Base-by-base conservation (phyloP, 225 moss, liverwort and hornwort species). In the Thuidium tamariscinum region DNA sequence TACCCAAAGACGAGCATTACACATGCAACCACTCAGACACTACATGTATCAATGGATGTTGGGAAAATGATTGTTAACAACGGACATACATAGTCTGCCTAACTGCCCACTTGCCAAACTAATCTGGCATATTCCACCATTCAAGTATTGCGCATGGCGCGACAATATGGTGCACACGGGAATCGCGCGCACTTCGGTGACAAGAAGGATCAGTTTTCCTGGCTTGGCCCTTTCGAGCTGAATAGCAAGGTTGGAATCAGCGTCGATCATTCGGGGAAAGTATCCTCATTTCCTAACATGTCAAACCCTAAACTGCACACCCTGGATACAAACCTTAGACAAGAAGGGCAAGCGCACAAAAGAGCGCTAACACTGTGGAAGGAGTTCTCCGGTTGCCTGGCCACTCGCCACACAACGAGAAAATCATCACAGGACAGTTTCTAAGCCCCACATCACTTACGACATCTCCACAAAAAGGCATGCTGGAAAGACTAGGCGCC, bases 251-350 rank as follows among this genome's bases (percentile, higher is more conserved):
- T 42, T 81, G 16, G 89, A 89, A 89, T 89, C 89, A 87, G 48
- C 44, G 63, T 89, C 80, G 89, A 74, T 89, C 80, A 87, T 87
- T 59, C 26, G 84, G 87, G 87, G 89, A 89, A 87, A 87, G 83
- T 87, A 59, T 84, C 84, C 79, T 89, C 89, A 79, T 74, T 18
- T 88, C 48, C 88, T 10, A 9, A 8, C 36, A 86, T 79, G 36
- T 29, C 86, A 17, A 67, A 59, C 10, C 42, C 9, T 15, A 8
- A 21, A 20, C 9, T 1, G 12, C 1, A 21, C 73, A 65, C 22
- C 39, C 59, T 41, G 66, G 3, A 36, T 13, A 44, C 49, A 39
- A 64, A 85, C 60, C 55, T 36, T 84, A 37, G 29, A 84, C 56
- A 22, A 81, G 5, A 13, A 14, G 13, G 13, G 5, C 34, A 74